These are phyloP conservation scores for Suillus cothurnatus DNA, from an alignment of 768 basidiomycete species.

Conservation along the genomic window DNA sequence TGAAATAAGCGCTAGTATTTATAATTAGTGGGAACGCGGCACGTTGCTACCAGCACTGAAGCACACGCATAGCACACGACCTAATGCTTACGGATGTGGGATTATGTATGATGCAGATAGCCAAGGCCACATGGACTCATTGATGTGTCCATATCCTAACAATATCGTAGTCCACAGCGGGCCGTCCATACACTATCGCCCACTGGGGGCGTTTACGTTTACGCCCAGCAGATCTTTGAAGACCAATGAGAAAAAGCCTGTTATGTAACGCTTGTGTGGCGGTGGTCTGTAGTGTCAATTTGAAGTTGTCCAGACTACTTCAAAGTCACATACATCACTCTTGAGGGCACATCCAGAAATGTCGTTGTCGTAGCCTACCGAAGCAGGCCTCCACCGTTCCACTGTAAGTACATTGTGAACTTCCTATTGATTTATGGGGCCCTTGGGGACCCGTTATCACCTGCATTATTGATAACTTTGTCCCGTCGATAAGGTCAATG, in stretches of 20 bases:
- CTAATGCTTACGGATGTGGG: not conserved
- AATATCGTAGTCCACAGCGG: not conserved
- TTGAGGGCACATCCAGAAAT: too few species aligned
- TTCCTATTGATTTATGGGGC: not conserved
- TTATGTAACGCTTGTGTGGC: too few species aligned
- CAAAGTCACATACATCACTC: too few species aligned
- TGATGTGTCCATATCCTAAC: too few species aligned
- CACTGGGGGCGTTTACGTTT: too few species aligned
- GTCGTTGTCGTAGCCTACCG: too few species aligned
- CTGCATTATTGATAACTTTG: conserved; percentile 34
- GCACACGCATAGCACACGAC: not conserved
- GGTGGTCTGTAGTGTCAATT: too few species aligned
- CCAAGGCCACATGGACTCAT: not conserved
- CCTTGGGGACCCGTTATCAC: not conserved
- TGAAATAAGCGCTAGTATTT: conserved; percentile 4
- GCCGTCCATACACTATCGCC: not conserved
- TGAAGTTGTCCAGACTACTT: too few species aligned
- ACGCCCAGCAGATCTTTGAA: not conserved
- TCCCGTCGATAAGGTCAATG: conserved; percentile 61
- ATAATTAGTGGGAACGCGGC: conserved; percentile 1
- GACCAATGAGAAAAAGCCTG: not conserved
- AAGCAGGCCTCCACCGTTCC: not conserved
- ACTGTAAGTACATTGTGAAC: not conserved
- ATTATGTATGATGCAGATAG: not conserved
- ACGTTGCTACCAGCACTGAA: not conserved